Evolutionary conservation across 768 basidiomycete genomes (phyloP).

Genomic region (Termitomyces titanicus): DNA sequence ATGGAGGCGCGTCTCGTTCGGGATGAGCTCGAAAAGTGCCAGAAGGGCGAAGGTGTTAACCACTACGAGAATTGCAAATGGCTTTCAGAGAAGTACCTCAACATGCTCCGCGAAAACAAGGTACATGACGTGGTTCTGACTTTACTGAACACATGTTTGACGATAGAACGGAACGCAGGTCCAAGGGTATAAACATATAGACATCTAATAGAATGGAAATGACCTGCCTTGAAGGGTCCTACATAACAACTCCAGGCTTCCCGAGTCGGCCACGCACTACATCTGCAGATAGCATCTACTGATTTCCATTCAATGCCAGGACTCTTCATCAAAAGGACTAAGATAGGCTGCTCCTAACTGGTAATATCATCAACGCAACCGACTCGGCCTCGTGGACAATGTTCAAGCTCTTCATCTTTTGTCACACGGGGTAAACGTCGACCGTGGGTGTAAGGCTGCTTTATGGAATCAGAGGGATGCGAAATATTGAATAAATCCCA

Average conservation of each 20-base stretch:
- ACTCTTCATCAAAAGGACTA: not conserved
- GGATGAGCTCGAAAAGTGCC: constrained; percentile 87
- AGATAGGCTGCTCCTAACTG: not conserved
- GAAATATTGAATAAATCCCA: constrained; percentile 1
- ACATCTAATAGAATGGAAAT: constrained; percentile 10
- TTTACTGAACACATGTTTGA: not conserved
- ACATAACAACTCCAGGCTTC: not conserved
- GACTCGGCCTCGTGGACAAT: constrained; percentile 1
- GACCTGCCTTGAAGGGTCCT: not conserved
- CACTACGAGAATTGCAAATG: constrained; percentile 87
- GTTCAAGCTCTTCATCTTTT: not conserved
- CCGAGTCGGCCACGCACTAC: not conserved
- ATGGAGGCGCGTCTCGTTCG: constrained; percentile 91
- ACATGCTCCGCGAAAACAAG: constrained; percentile 76
- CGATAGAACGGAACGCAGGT: constrained; percentile 44
- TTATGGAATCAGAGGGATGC: not conserved
- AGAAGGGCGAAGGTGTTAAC: constrained; percentile 87
- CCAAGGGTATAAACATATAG: constrained; percentile 78
- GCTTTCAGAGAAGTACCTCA: constrained; percentile 76
- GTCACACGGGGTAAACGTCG: not conserved
- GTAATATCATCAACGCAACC: not conserved
- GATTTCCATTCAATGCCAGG: not conserved
- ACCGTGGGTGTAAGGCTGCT: too few relatives aligned
- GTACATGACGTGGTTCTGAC: constrained; percentile 42
- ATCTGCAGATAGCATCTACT: not conserved